These are phyloP conservation scores for Gossypium turneri DNA, from an alignment of 345 rosid genomes.

Conservation along the genomic window DNA sequence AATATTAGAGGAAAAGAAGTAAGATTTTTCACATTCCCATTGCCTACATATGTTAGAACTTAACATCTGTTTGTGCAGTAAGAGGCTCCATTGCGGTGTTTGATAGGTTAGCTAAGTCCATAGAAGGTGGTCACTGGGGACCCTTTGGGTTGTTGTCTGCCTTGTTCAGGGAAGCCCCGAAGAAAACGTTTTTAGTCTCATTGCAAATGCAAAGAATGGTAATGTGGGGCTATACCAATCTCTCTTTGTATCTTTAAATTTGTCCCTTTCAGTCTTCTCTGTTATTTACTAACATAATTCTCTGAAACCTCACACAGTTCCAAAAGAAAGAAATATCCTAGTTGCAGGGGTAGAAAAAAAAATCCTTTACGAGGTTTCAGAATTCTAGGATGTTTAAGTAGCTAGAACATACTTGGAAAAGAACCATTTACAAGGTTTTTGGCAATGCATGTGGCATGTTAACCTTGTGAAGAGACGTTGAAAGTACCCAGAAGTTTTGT, in stretches of 20 bases:
- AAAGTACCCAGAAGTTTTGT: neutral
- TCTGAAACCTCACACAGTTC: neutral
- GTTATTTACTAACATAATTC: slow-evolving; percentile 11
- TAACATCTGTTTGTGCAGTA: neutral
- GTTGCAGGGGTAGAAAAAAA: too few relatives aligned
- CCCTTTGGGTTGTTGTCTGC: neutral
- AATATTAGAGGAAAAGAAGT: neutral
- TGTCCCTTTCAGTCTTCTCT: slow-evolving; percentile 10
- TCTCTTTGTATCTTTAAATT: slow-evolving; percentile 23
- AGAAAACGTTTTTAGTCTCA: slow-evolving; percentile 1
- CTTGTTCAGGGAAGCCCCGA: too few relatives aligned
- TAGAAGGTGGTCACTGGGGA: neutral
- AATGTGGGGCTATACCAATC: slow-evolving; percentile 21
- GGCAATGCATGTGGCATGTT: slow-evolving; percentile 6
- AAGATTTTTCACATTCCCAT: neutral
- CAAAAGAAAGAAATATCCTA: too few relatives aligned
- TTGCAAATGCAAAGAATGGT: slow-evolving; percentile 16
- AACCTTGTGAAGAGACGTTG: neutral
- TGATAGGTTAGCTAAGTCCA: neutral
- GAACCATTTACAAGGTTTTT: slow-evolving; percentile 6
- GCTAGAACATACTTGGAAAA: neutral
- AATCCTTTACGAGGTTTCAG: too few relatives aligned
- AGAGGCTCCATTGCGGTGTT: neutral
- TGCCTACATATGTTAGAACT: neutral
- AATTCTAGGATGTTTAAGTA: neutral